A percentile compares a stretch with the other conserved stretches of the same genome.
Conservation (phyloP, 2,329 filamentous ascomycete genomes). For the Westerdykella sp. region DNA sequence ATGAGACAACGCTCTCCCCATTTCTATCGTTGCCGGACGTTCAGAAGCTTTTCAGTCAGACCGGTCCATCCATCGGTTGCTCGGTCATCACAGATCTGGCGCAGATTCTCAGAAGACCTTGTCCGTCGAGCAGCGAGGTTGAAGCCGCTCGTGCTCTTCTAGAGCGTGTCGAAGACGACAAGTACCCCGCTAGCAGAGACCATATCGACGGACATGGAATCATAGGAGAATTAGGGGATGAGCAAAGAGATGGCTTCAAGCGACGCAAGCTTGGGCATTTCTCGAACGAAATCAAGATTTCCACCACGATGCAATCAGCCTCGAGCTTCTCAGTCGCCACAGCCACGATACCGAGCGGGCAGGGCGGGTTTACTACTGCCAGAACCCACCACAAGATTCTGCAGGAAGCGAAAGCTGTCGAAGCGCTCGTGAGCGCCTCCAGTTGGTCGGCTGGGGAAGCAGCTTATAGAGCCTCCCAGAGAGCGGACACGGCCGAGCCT, state of each 20-base stretch:
- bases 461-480: slow-evolving; percentile 24
- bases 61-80: slow-evolving; percentile 64
- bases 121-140: slow-evolving; percentile 46
- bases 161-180: slow-evolving; percentile 31
- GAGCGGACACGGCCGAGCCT: slow-evolving; percentile 8
- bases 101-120: slow-evolving; percentile 60
- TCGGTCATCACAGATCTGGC: slow-evolving; percentile 60
- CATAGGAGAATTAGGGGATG: no score
- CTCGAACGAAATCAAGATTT: slow-evolving; percentile 7
- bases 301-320: slow-evolving; percentile 27
- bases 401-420: slow-evolving; percentile 30
- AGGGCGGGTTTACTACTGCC: slow-evolving; percentile 37
- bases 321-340: slow-evolving; percentile 23
- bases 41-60: slow-evolving; percentile 49
- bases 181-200: slow-evolving; percentile 30
- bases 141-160: slow-evolving; percentile 17
- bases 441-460: slow-evolving; percentile 17
- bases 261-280: slow-evolving; percentile 1
- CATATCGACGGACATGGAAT: slow-evolving; percentile 27
- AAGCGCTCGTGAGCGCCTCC: slow-evolving; percentile 15
- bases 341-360: slow-evolving; percentile 16
- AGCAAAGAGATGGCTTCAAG: no score
- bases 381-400: slow-evolving; percentile 35
- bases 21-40: slow-evolving; percentile 59
- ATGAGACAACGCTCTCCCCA: slow-evolving; percentile 60